These are phyloP conservation scores for Torulaspora globosa DNA, from an alignment of 1,139 yeast genomes.

Conservation along the genomic window DNA sequence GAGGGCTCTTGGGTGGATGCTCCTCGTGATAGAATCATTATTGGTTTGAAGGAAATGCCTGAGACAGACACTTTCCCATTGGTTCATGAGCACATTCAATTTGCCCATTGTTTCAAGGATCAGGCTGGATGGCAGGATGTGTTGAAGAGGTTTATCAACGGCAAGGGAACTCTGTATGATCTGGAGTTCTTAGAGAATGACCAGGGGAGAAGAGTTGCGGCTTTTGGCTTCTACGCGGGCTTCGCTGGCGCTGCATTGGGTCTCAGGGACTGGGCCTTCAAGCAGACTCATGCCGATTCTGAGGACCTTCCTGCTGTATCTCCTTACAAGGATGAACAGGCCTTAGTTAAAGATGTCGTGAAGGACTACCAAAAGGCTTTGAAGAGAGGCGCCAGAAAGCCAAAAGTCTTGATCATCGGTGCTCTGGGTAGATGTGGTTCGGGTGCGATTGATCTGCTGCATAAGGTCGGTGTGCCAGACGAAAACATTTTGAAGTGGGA, in stretches of 20 bases:
- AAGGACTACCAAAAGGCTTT: conserved; percentile 57
- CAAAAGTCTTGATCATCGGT: conserved; percentile 85
- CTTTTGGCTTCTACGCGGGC: conserved; percentile 97
- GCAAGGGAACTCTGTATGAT: conserved; percentile 87
- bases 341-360: conserved; percentile 66
- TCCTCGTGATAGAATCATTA: conserved; percentile 81
- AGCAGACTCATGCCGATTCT: conserved; percentile 64
- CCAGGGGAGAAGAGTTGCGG: conserved; percentile 96
- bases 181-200: conserved; percentile 92
- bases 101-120: conserved; percentile 97
- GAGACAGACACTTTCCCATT: conserved; percentile 87
- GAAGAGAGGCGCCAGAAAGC: conserved; percentile 59
- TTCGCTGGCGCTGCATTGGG: conserved; percentile 99
- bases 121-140: conserved; percentile 98
- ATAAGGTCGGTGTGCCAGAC: conserved; percentile 84
- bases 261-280: conserved; percentile 88
- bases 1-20: conserved; percentile 91
- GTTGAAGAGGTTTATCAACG: conserved; percentile 79
- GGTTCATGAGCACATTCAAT: conserved; percentile 92
- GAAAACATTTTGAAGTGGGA: conserved; percentile 88
- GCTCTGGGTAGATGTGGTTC: conserved; percentile 98
- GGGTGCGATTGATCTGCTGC: conserved; percentile 87
- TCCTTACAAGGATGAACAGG: conserved; percentile 78
- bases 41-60: conserved; percentile 93
- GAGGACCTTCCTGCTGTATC: conserved; percentile 70